Conservation (phyloP, 169 alveolate species). For the Eimeria falciformis region DNA sequence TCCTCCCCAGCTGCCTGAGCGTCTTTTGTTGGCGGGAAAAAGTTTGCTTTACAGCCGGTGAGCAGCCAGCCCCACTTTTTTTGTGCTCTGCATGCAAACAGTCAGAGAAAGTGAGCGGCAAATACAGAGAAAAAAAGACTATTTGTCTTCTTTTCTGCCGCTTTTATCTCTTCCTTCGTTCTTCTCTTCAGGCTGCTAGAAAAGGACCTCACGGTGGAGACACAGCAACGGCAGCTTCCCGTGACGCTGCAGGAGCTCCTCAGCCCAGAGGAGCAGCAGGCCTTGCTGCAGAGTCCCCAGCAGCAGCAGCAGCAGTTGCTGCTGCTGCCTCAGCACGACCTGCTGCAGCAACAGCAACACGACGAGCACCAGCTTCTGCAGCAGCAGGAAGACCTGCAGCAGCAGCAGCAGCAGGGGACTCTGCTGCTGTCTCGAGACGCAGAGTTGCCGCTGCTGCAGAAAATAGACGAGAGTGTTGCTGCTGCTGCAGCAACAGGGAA, state of each 20-base stretch:
- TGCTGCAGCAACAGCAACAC: neutral
- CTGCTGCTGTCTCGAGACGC: neutral
- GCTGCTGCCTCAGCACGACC: slow-evolving; percentile 32
- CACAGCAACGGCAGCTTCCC: slow-evolving; percentile 19
- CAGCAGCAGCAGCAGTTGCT: slow-evolving; percentile 23
- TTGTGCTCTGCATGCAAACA: neutral
- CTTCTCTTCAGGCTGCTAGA: slow-evolving; percentile 11
- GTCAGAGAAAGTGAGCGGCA: neutral
- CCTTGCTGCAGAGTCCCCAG: slow-evolving; percentile 34
- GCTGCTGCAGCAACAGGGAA: slow-evolving; percentile 7
- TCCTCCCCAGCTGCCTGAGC: slow-evolving; percentile 24
- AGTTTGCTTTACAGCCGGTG: slow-evolving; percentile 32
- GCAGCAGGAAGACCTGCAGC: neutral
- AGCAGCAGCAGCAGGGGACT: neutral
- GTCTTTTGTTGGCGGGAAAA: slow-evolving; percentile 32
- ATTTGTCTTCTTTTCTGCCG: neutral
- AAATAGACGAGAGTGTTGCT: neutral
- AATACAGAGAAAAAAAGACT: neutral
- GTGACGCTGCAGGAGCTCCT: slow-evolving; percentile 39
- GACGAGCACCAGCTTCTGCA: neutral
- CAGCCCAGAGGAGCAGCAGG: slow-evolving; percentile 29
- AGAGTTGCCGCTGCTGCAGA: slow-evolving; percentile 51
- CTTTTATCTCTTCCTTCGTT: too few species aligned
- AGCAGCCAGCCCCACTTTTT: neutral
- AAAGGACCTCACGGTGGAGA: neutral